Conservation (phyloP, 306 rosid species). For the Myrica gale region DNA sequence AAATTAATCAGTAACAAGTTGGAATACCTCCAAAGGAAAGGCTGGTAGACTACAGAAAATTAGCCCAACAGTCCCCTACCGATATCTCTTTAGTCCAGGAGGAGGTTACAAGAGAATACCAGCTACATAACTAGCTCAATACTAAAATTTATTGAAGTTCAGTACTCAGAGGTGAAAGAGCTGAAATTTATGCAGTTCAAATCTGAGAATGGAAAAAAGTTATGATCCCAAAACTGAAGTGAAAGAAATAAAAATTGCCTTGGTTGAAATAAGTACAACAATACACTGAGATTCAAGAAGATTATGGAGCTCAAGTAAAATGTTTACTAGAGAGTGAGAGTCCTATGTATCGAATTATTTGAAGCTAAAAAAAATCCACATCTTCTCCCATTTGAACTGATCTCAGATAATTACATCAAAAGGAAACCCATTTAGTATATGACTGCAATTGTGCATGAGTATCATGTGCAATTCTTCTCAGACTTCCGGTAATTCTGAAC, state of each 20-base stretch:
- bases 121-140: not conserved
- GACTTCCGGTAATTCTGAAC: not conserved
- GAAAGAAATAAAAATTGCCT: not conserved
- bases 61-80: too few relatives aligned
- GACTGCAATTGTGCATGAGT: not conserved
- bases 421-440: slow-evolving; percentile 17
- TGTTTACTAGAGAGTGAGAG: not conserved
- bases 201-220: not conserved
- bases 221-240: not conserved
- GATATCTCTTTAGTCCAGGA: too few relatives aligned
- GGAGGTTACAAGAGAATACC: not conserved
- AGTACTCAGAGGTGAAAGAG: not conserved
- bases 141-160: not conserved
- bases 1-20: slow-evolving; percentile 3
- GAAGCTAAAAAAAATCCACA: not conserved
- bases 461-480: slow-evolving; percentile 4
- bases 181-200: not conserved
- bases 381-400: slow-evolving; percentile 9
- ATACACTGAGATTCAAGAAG: not conserved
- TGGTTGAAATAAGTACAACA: not conserved
- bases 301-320: not conserved
- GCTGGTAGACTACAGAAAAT: not conserved
- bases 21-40: not conserved
- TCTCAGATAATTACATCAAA: not conserved
- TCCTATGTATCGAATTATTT: not conserved